phyloP scores from a whole-genome alignment of 2,329 filamentous ascomycete species.

The Penicillium paneum region DNA sequence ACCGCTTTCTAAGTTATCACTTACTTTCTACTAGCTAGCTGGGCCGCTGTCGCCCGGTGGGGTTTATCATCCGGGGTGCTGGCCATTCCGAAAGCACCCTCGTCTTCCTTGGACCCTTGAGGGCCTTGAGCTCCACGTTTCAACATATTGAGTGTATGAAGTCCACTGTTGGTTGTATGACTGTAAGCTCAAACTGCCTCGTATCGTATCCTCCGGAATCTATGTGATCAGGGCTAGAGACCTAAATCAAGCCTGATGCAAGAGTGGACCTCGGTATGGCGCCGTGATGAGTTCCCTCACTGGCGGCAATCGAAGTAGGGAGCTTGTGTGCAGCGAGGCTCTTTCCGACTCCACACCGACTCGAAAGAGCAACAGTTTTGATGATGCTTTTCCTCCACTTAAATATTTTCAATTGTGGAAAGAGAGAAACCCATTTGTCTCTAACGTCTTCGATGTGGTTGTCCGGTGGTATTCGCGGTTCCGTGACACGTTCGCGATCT shows the following conservation, averaged over 20 bases:
- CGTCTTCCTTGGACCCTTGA: conserved; percentile 35
- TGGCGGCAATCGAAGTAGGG: conserved; percentile 1
- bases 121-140: conserved; percentile 39
- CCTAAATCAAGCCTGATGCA: not conserved
- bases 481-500: conserved; percentile 22
- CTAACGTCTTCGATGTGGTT: conserved; percentile 4
- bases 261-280: not conserved
- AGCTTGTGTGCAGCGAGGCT: conserved; percentile 5
- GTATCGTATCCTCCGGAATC: not conserved
- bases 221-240: not conserved
- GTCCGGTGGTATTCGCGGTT: conserved; percentile 8
- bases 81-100: conserved; percentile 34
- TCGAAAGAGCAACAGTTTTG: not conserved
- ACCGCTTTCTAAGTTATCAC: conserved; percentile 28
- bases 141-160: conserved; percentile 30
- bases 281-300: conserved; percentile 2
- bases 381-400: not conserved
- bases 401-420: not conserved
- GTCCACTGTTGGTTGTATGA: not conserved
- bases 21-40: conserved; percentile 55
- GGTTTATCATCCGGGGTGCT: conserved; percentile 45
- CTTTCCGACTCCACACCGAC: not conserved
- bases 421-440: conserved; percentile 10
- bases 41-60: conserved; percentile 53
- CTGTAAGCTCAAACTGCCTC: conserved; percentile 1